Evolutionary conservation across 108 stramenopile species (phyloP), one percentile per base, ranked within the genome.

Genomic region (Fragilaria crotonensis): DNA sequence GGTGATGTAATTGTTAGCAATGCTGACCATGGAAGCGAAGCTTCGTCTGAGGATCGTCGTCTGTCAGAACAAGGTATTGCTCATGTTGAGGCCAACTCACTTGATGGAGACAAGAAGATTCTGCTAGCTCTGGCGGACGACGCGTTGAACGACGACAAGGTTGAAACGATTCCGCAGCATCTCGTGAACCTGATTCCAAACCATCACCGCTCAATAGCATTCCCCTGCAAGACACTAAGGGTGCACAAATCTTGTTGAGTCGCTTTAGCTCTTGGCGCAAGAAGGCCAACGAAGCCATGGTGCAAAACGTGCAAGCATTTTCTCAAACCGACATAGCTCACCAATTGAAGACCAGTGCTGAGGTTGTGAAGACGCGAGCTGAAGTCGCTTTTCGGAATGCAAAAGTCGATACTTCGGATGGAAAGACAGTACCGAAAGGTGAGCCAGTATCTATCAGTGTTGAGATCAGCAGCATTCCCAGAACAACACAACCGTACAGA

Each of bases 161-260:
- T n/a, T n/a, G n/a, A n/a, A n/a, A n/a, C n/a, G n/a, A n/a, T n/a
- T n/a, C n/a, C n/a, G n/a, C n/a, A n/a, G n/a, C n/a, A n/a, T n/a
- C n/a, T n/a, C n/a, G n/a, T n/a, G n/a, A n/a, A n/a, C n/a, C n/a
- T n/a, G n/a, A n/a, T n/a, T n/a, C n/a, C n/a, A n/a, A n/a, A n/a
- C n/a, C n/a, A n/a, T n/a, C n/a, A n/a, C n/a, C n/a, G n/a, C n/a
- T n/a, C n/a, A n/a, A n/a, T n/a, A n/a, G n/a, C n/a, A n/a, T 41
- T 41, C 36, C 49, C 7, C 9, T 50, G 5, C 9, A 50, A 21
- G 23, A 50, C 5, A 23, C 17, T 47, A 62, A 59, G 31, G 74
- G 74, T 27, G 75, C 75, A 45, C 46, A 71, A 45, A 77, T 78
- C 45, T 31, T 78, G 5, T 56, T 78, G 67, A 78, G 68, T 61